phyloP scores from a whole-genome alignment of 768 basidiomycete species.

The Myochromella boudieri region DNA sequence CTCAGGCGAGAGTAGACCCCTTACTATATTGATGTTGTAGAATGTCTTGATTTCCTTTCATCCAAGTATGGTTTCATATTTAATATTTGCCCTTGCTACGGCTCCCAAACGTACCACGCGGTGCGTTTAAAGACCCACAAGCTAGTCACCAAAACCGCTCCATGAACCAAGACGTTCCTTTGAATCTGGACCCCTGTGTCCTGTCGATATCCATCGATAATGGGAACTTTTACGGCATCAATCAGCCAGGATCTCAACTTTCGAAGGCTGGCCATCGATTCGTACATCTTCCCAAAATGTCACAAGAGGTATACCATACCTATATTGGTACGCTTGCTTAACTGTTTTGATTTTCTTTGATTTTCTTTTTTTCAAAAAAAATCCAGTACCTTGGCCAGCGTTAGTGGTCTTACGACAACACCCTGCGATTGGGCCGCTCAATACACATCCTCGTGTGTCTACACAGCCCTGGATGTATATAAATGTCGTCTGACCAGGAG shows the following conservation, averaged over 20 bases:
- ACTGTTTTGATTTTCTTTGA: too few relatives aligned
- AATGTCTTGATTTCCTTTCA: too few relatives aligned
- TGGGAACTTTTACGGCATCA: not conserved
- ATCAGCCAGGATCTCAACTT: not conserved
- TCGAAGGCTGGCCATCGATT: not conserved
- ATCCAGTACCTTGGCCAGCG: too few relatives aligned
- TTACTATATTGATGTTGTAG: too few relatives aligned
- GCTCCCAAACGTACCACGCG: not conserved
- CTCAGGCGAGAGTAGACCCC: too few relatives aligned
- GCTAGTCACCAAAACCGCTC: not conserved
- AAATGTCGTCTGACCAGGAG: not conserved
- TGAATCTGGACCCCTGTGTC: not conserved
- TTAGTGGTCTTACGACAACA: not conserved
- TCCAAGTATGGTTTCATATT: too few relatives aligned
- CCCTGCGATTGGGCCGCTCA: not conserved
- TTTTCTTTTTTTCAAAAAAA: too few relatives aligned
- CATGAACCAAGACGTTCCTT: not conserved
- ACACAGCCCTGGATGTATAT: not conserved
- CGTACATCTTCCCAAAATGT: not conserved
- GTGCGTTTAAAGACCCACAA: not conserved
- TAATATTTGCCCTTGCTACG: too few relatives aligned
- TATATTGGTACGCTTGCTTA: not conserved
- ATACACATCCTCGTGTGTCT: too few relatives aligned
- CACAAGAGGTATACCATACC: not conserved
- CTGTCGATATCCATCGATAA: constrained; percentile 5